These are phyloP conservation scores for Punctularia strigosozonata DNA, from an alignment of 768 basidiomycete species.

Conservation along the genomic window DNA sequence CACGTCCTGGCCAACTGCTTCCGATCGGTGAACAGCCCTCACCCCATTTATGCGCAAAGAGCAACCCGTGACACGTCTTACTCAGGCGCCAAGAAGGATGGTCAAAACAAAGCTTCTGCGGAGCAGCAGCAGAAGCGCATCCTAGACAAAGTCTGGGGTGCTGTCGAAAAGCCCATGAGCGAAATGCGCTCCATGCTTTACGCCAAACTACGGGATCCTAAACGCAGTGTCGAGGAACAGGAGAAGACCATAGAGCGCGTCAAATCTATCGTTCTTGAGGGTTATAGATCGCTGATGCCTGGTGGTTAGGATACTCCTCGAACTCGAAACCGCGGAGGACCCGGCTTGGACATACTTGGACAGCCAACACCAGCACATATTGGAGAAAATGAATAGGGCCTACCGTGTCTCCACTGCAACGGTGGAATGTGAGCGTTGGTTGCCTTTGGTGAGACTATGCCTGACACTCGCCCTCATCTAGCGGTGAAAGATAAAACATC, in stretches of 20 bases:
- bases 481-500: slow-evolving; percentile 34
- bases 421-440: slow-evolving; percentile 33
- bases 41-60: too few relatives aligned
- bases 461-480: slow-evolving; percentile 12
- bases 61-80: too few relatives aligned
- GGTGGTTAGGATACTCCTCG: slow-evolving; percentile 63
- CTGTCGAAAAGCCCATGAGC: slow-evolving; percentile 87
- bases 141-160: slow-evolving; percentile 91
- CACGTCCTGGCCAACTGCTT: slow-evolving; percentile 76
- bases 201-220: slow-evolving; percentile 71
- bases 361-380: slow-evolving; percentile 78
- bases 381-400: slow-evolving; percentile 60
- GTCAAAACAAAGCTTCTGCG: slow-evolving; percentile 30
- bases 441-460: slow-evolving; percentile 1
- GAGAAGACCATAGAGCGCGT: slow-evolving; percentile 93
- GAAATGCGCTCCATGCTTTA: slow-evolving; percentile 78
- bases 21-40: too few relatives aligned
- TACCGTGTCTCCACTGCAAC: slow-evolving; percentile 39
- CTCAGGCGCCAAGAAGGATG: slow-evolving; percentile 50
- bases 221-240: slow-evolving; percentile 79
- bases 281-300: slow-evolving; percentile 2
- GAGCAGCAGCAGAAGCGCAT: slow-evolving; percentile 84
- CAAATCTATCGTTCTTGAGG: not conserved
- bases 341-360: slow-evolving; percentile 96
- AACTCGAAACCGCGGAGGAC: slow-evolving; percentile 78